These are phyloP conservation scores for Eutrema yunnanense DNA, from an alignment of 345 rosid genomes.

Conservation along the genomic window DNA sequence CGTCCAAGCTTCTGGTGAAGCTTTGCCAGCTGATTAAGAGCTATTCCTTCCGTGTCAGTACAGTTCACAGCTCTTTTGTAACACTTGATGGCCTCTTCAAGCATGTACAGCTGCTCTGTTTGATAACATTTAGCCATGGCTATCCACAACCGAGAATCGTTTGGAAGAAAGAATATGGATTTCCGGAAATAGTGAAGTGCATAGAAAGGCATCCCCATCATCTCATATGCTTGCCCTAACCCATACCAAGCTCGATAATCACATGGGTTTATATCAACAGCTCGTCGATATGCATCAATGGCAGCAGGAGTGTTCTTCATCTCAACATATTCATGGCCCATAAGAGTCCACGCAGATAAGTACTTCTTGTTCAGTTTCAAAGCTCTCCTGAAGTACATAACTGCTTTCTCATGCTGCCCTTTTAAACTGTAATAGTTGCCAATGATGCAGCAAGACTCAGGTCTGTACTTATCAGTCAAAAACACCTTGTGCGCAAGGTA, in stretches of 20 bases:
- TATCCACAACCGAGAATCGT: constrained; percentile 91
- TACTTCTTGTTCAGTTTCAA: constrained; percentile 83
- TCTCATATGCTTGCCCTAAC: constrained; percentile 92
- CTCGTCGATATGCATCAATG: constrained; percentile 88
- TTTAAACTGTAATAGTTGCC: constrained; percentile 97
- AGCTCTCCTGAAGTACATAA: constrained; percentile 92
- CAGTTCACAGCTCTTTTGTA: constrained; percentile 78
- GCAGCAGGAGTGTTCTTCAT: constrained; percentile 99
- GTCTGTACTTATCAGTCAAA: constrained; percentile 84
- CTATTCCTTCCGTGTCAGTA: constrained; percentile 88
- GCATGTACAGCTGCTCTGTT: constrained; percentile 79
- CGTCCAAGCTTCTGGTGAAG: constrained; percentile 63
- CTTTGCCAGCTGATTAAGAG: constrained; percentile 77
- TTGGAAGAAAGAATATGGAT: constrained; percentile 84
- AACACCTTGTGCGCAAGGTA: constrained; percentile 89
- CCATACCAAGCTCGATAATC: constrained; percentile 99
- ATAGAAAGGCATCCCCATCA: constrained; percentile 89
- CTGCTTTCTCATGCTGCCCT: constrained; percentile 93
- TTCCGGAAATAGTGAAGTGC: constrained; percentile 94
- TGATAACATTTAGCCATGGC: constrained; percentile 98
- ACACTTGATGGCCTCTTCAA: constrained; percentile 92
- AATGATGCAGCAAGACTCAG: constrained; percentile 94
- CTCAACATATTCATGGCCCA: constrained; percentile 97
- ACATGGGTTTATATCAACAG: constrained; percentile 82
- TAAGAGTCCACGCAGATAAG: constrained; percentile 94